Evolutionary conservation across 2,329 filamentous ascomycete species (phyloP).

Genomic region (Scleromitrula shiraiana): DNA sequence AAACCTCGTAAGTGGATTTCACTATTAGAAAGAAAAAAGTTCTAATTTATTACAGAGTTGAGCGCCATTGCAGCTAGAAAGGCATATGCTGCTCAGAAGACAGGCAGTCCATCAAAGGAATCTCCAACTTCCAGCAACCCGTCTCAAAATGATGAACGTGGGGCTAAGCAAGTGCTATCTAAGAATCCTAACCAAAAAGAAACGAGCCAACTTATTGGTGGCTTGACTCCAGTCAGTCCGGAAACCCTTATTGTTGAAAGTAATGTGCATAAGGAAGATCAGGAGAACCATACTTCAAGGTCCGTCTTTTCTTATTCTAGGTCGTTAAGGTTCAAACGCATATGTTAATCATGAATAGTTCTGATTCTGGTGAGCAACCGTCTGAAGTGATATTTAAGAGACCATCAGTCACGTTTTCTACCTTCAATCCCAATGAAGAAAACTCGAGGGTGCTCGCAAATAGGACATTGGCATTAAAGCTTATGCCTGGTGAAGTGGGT

Average conservation of each 20-base stretch:
- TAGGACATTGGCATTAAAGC: constrained; percentile 35
- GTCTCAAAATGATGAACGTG: not conserved
- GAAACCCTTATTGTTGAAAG: not conserved
- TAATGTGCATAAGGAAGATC: not conserved
- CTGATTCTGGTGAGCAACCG: constrained; percentile 20
- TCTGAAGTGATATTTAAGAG: constrained; percentile 15
- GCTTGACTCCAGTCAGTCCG: not conserved
- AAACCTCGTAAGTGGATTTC: constrained; percentile 29
- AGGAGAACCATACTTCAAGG: not conserved
- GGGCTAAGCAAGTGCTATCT: not conserved
- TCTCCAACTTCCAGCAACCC: not conserved
- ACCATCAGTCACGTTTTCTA: constrained; percentile 35
- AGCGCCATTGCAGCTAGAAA: constrained; percentile 24
- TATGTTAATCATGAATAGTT: constrained; percentile 21
- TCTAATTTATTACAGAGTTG: constrained; percentile 22
- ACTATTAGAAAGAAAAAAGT: not conserved
- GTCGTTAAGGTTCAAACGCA: not conserved
- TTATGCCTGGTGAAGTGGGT: constrained; percentile 43
- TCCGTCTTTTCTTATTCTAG: not conserved
- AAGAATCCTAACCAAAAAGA: not conserved
- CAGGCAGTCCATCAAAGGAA: not conserved
- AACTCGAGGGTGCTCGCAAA: constrained; percentile 35
- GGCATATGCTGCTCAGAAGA: constrained; percentile 12
- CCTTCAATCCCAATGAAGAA: constrained; percentile 38
- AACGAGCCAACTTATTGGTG: not conserved